Evolutionary conservation across 2,329 filamentous ascomycete genomes (phyloP), one percentile per base, ranked within the genome.

Genomic region (Diaporthe sp.): DNA sequence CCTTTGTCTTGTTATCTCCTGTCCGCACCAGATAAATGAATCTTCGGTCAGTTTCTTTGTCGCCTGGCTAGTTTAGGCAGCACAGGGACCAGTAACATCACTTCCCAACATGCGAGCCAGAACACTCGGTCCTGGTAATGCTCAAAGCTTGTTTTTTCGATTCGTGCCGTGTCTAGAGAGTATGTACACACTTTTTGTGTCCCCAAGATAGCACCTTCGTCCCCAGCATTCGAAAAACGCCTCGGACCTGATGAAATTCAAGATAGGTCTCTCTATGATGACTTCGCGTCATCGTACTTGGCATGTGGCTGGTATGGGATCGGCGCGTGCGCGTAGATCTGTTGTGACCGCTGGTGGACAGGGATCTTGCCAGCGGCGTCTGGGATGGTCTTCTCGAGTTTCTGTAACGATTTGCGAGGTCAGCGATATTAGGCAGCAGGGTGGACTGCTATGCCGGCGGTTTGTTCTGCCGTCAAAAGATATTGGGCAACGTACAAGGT

Each of bases 361-460:
- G 94, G 94, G 42, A 89, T 91, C 80, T 92, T 90, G 82, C 91
- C 90, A 77, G 93, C 94, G 79, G 94, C 88, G 79, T 94, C 93
- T 77, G 94, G 94, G 79, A 97, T 93, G 78, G 89, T 90, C 88
- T 97, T 97, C 85, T 95, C 93, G 78, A 97, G 88, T 86, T 94
- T 94, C 94, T 96, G 80, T 65, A 10, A 17, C 28, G 25, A 22
- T 25, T 39, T 28, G 20, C 13, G 17, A 28, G 22, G 51, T 73
- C 10, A 71, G 73, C 47, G 28, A 49, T 13, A 8, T 6, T n/a
- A 1, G 42, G 39, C 31, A 8, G 25, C 3, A 28, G 22, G 31
- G 12, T 28, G 22, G 22, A 1, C 31, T 39, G 13, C 44, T 57
- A 47, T 7, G 10, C 42, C 61, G 13, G 28, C 4, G 42, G 25